Conservation (phyloP, 257 asterid species). For the Ophiorrhiza pumila region DNA sequence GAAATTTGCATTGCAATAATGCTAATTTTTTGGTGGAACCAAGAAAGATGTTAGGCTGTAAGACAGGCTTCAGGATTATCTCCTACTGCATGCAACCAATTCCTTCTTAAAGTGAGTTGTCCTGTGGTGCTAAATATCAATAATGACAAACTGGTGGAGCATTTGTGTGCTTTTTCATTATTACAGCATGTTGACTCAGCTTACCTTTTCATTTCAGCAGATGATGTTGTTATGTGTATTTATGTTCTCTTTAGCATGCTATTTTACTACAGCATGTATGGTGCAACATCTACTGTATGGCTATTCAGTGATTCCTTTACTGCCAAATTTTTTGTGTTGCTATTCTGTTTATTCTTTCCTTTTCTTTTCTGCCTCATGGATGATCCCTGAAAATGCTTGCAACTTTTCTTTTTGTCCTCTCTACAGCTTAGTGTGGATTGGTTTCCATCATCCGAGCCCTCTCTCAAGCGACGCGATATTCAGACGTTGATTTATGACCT, state of each 20-base stretch:
- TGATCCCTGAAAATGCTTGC: not conserved
- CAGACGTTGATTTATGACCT: constrained; percentile 65
- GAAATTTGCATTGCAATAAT: not conserved
- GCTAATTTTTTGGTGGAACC: not conserved
- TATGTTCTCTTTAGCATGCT: not conserved
- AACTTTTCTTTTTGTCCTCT: constrained; percentile 7
- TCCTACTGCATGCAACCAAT: no score
- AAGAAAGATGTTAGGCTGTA: not conserved
- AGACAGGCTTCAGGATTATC: no score
- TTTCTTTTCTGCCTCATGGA: not conserved
- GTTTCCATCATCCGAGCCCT: constrained; percentile 85
- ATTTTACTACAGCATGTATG: not conserved
- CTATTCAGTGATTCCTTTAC: not conserved
- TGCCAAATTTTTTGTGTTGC: not conserved
- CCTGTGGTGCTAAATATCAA: not conserved
- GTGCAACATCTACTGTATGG: not conserved
- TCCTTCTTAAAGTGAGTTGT: no score
- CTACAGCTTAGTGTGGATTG: constrained; percentile 69
- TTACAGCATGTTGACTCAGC: not conserved
- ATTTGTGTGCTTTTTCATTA: not conserved
- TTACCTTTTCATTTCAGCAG: not conserved
- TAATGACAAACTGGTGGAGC: not conserved
- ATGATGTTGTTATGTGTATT: not conserved
- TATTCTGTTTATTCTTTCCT: not conserved
- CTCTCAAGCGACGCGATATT: constrained; percentile 59